A percentile compares a stretch with the other conserved stretches of the same genome.
Evolutionary conservation across 2,329 filamentous ascomycete species (phyloP).

Genomic region (Penicillium sumatraense): DNA sequence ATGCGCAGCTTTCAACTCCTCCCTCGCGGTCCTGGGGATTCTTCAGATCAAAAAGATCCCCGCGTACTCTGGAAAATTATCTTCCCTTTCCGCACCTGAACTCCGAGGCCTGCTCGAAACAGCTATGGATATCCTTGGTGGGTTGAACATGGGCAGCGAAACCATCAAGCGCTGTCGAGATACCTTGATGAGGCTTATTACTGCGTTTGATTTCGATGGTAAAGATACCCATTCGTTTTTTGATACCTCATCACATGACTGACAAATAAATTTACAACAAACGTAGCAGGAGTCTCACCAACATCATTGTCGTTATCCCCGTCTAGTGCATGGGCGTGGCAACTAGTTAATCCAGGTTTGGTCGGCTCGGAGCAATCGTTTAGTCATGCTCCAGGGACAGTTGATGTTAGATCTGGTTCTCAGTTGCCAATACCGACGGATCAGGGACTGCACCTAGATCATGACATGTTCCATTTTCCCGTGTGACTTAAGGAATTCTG

Average conservation of each 20-base stretch:
- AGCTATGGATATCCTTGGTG: constrained; percentile 12
- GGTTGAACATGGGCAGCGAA: constrained; percentile 12
- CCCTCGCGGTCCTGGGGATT: no score
- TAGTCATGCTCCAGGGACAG: constrained; percentile 4
- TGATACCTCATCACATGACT: no score
- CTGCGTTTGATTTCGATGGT: constrained; percentile 8
- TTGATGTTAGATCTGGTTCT: no score
- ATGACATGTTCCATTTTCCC: no score
- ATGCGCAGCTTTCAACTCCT: no score
- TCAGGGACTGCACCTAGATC: no score
- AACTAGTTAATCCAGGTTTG: constrained; percentile 11
- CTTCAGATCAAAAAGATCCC: no score
- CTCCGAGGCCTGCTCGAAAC: constrained; percentile 6
- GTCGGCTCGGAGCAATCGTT: constrained; percentile 13
- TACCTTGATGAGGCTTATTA: constrained; percentile 6
- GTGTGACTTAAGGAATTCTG: no score
- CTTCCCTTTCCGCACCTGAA: no score
- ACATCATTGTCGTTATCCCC: constrained; percentile 9
- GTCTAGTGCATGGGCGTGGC: constrained; percentile 13
- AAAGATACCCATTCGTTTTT: not conserved
- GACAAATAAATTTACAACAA: no score
- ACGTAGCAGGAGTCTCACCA: not conserved
- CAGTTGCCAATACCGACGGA: no score
- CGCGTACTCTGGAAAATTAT: no score
- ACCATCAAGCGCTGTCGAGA: constrained; percentile 9